A percentile compares a stretch with the other conserved stretches of the same genome.
phyloP scores from a whole-genome alignment of 2,329 filamentous ascomycete genomes.

The Aspergillus costaricaensis region DNA sequence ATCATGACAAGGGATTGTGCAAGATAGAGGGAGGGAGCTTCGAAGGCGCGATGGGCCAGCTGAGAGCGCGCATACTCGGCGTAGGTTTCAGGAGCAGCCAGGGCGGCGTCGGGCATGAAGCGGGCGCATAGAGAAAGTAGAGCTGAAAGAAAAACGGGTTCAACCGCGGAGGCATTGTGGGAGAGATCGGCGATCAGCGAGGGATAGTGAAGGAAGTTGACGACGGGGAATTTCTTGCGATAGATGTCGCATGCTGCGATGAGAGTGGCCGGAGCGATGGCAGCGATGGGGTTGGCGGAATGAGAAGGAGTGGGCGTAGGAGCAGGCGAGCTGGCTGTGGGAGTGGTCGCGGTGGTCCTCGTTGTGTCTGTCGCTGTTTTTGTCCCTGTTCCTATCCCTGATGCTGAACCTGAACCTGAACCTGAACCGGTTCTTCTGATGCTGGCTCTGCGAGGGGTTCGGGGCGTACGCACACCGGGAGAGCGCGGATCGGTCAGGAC shows the following conservation, averaged over 20 bases:
- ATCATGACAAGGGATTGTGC: slow-evolving; percentile 42
- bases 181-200: slow-evolving; percentile 39
- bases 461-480: slow-evolving; percentile 15
- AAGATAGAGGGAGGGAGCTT: slow-evolving; percentile 36
- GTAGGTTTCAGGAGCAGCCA: slow-evolving; percentile 33
- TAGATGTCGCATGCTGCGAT: slow-evolving; percentile 40
- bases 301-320: background rate
- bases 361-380: too few species aligned
- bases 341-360: background rate
- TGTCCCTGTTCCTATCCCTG: too few species aligned
- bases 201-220: slow-evolving; percentile 42
- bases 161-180: slow-evolving; percentile 30
- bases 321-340: background rate
- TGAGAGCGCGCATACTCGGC: slow-evolving; percentile 36
- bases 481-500: slow-evolving; percentile 34
- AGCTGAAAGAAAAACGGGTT: slow-evolving; percentile 38
- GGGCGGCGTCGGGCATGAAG: slow-evolving; percentile 30
- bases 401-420: too few species aligned
- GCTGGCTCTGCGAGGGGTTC: background rate
- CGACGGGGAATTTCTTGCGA: slow-evolving; percentile 40
- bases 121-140: slow-evolving; percentile 38
- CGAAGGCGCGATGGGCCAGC: slow-evolving; percentile 35
- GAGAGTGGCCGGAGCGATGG: slow-evolving; percentile 30
- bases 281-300: slow-evolving; percentile 23
- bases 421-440: too few species aligned